A percentile compares a stretch with the other conserved stretches of the same genome.
These are phyloP conservation scores for Biscutella auriculata DNA, from an alignment of 441 rosid species.

Conservation along the genomic window DNA sequence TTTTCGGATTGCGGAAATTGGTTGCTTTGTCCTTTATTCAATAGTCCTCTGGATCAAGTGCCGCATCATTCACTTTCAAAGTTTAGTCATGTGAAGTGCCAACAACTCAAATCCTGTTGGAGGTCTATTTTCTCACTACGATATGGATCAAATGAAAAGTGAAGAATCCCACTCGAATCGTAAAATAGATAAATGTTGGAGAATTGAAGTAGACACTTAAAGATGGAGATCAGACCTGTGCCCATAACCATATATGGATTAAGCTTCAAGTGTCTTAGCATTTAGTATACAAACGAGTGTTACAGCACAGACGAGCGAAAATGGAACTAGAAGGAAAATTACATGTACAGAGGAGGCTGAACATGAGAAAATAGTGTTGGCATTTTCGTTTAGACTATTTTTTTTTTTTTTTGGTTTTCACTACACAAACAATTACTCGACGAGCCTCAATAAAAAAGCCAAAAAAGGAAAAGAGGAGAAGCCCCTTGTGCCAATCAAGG, in stretches of 20 bases:
- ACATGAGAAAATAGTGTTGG: conserved; percentile 24
- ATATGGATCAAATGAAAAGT: background rate
- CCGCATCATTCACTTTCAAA: background rate
- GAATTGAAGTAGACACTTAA: background rate
- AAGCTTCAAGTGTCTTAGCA: background rate
- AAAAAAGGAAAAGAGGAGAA: background rate
- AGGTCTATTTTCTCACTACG: background rate
- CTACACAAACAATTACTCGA: conserved; percentile 17
- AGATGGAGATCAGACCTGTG: background rate
- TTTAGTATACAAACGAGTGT: conserved; percentile 17
- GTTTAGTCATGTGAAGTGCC: background rate
- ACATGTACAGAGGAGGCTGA: conserved; percentile 26
- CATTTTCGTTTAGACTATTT: conserved; percentile 15
- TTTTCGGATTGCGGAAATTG: background rate
- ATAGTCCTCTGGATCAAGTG: background rate
- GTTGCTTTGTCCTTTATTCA: background rate
- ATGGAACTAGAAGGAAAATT: conserved; percentile 5
- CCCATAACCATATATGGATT: background rate
- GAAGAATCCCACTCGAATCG: background rate
- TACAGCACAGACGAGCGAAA: background rate
- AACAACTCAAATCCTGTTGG: background rate
- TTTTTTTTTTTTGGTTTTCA: background rate
- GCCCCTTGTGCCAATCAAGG: background rate
- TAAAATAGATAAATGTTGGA: background rate
- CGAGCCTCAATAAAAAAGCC: background rate